Base-by-base conservation (phyloP, 495 filamentous ascomycete genomes). In the Aspergillus steynii region DNA sequence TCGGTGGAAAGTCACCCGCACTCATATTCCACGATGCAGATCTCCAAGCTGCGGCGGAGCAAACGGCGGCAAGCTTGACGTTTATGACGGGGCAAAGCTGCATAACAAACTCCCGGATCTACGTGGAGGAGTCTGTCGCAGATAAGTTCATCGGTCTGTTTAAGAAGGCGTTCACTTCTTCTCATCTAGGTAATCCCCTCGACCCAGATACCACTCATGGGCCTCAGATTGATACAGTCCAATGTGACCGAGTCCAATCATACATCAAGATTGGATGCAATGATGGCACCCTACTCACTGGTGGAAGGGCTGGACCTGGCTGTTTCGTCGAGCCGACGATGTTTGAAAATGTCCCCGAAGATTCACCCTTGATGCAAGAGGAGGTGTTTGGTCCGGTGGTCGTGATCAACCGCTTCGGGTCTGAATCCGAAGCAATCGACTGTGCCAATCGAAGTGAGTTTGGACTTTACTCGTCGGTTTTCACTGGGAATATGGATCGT, bases 371-470 rank as follows among this genome's bases (percentile, higher is more conserved):
- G 56, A 82, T 85, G 53, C 80, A 77, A 29, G 87, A 92, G 64
- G 90, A 93, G 70, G 86, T 92, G 28, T 97, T 97, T 65, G 94
- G 94, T 0, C 93, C 94, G 1, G 92, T 96, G 61, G 90, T 93
- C 32, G 88, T 88, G 7, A 86, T 98, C 51, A 80, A 82, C 31
- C 85, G 82, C 3, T 97, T 97, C 79, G 87, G 86, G 71, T 88
- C 86, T 0, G 93, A 97, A 66, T 86, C 86, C 49, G 92, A 97
- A 66, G 94, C 88, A 0, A 76, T 97, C 53, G 74, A 80, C 56
- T 83, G 89, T 69, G 93, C 92, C 9, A 97, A 97, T 68, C 82
- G 90, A 68, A 90, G 85, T 6, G 91, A 88, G 1, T 96, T 94
- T 65, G 94, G 93, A 0, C 83, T 98, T 12, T 92, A 90, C 48